phyloP scores from a whole-genome alignment of 768 basidiomycete species.

The Kwoniella bestiolae region DNA sequence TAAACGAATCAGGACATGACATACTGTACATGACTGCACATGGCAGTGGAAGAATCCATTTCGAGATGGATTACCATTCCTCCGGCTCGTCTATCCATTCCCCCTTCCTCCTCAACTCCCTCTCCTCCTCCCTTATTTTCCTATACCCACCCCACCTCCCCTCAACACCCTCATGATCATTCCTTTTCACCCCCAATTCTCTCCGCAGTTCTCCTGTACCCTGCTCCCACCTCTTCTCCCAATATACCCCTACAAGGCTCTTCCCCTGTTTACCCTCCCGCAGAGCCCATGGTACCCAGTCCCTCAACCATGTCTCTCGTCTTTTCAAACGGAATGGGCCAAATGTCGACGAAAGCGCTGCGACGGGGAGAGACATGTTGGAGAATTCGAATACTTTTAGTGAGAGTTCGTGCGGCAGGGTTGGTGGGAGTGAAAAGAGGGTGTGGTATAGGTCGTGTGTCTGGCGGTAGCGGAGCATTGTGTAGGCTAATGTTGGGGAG shows the following conservation, averaged over 20 bases:
- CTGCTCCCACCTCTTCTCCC: constrained; percentile 93
- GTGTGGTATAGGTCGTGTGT: constrained; percentile 98
- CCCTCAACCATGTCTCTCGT: constrained; percentile 67
- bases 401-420: constrained; percentile 86
- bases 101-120: constrained; percentile 59
- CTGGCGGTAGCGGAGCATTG: constrained; percentile 97
- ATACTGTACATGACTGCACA: neutral
- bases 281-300: constrained; percentile 92
- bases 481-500: constrained; percentile 94
- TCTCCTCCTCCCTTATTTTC: constrained; percentile 68
- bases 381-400: constrained; percentile 93
- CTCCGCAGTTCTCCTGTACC: constrained; percentile 78
- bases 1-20: too few relatives aligned
- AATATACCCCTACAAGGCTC: constrained; percentile 86
- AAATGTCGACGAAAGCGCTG: constrained; percentile 76
- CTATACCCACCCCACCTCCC: constrained; percentile 68
- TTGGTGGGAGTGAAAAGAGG: constrained; percentile 83
- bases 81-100: constrained; percentile 55
- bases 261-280: constrained; percentile 74
- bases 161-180: constrained; percentile 71
- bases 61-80: constrained; percentile 35
- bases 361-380: constrained; percentile 87
- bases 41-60: too few relatives aligned
- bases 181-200: constrained; percentile 71
- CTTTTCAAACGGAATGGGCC: constrained; percentile 76